Conservation (phyloP, 148 eudicot genomes). For the Rhododendron ovatum region DNA sequence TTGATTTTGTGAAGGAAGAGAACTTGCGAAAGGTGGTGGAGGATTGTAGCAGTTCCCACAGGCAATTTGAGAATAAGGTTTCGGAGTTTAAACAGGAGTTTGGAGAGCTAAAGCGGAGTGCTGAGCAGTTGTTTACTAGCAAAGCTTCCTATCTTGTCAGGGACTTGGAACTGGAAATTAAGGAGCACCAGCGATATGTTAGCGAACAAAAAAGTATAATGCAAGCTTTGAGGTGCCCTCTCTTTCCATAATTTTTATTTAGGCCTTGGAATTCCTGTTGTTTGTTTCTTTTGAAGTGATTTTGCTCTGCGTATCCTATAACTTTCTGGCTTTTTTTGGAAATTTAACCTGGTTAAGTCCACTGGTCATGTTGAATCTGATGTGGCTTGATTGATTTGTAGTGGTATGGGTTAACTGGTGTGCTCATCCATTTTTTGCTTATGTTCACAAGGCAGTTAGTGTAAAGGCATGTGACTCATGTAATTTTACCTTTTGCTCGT, state of each 20-base stretch:
- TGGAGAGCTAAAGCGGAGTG: constrained; percentile 74
- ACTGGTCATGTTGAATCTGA: constrained; percentile 8
- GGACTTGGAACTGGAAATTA: constrained; percentile 64
- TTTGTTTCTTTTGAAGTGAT: background rate
- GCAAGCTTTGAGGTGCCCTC: constrained; percentile 81
- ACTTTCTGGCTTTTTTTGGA: background rate
- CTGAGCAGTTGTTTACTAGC: constrained; percentile 74
- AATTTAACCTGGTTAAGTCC: background rate
- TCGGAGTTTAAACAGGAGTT: constrained; percentile 81
- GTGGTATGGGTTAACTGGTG: background rate
- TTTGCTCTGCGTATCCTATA: background rate
- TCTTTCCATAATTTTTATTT: background rate
- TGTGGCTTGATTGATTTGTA: constrained; percentile 5
- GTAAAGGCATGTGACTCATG: background rate
- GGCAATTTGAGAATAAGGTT: constrained; percentile 89
- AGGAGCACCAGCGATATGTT: constrained; percentile 53
- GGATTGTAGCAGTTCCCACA: constrained; percentile 68
- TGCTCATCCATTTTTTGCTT: background rate
- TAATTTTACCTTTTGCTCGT: background rate
- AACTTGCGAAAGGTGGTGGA: constrained; percentile 68
- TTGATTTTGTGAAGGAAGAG: constrained; percentile 94
- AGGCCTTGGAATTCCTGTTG: background rate
- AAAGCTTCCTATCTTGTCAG: constrained; percentile 59
- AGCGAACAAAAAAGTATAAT: constrained; percentile 81
- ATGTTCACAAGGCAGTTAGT: background rate